phyloP scores from a whole-genome alignment of 2,329 filamentous ascomycete genomes.

The Trichoderma brevicompactum region DNA sequence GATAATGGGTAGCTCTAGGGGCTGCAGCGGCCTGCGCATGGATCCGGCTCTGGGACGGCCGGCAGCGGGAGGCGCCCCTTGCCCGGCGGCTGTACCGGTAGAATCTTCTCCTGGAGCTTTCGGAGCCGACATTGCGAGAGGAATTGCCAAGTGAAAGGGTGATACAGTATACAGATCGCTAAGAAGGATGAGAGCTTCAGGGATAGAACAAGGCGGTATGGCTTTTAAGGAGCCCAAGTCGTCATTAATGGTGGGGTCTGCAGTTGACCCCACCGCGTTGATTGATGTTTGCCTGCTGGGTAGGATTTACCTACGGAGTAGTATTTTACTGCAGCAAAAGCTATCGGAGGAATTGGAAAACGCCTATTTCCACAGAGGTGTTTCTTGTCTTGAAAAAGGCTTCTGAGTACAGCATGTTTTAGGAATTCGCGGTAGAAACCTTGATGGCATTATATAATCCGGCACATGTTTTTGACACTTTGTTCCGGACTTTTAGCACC shows the following conservation, averaged over 20 bases:
- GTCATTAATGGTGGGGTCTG: constrained; percentile 28
- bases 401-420: not conserved
- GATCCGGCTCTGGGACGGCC: constrained; percentile 39
- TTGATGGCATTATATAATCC: constrained; percentile 13
- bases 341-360: too few species aligned
- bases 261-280: constrained; percentile 13
- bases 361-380: not conserved
- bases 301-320: too few species aligned
- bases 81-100: constrained; percentile 47
- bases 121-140: constrained; percentile 38
- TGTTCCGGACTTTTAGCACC: not conserved
- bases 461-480: not conserved
- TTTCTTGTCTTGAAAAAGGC: not conserved
- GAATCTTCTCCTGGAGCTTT: constrained; percentile 49
- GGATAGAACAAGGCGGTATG: constrained; percentile 19
- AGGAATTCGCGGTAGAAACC: not conserved
- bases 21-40: constrained; percentile 59
- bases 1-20: constrained; percentile 80
- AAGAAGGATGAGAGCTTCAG: not conserved
- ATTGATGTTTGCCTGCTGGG: not conserved
- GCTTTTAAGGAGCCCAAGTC: constrained; percentile 24
- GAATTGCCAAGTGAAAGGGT: not conserved
- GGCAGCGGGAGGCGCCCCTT: constrained; percentile 35
- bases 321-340: too few species aligned
- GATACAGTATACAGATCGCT: not conserved